Conservation (phyloP, 2,329 filamentous ascomycete species). For the Fusarium dimerum region DNA sequence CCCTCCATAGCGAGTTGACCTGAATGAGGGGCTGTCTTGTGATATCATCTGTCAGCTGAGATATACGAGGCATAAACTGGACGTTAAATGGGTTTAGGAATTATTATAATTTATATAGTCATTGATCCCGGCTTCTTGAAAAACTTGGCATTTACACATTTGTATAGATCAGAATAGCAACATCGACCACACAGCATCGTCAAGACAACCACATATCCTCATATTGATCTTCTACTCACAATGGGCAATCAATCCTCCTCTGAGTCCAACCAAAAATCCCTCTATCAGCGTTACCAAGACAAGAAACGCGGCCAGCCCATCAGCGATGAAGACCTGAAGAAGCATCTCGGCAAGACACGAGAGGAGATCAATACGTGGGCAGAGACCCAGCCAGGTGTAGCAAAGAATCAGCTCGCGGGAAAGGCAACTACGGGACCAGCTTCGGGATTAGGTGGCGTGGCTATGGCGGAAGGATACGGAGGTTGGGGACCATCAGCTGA, state of each 20-base stretch:
- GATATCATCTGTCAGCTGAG: too few species aligned
- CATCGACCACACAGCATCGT: too few species aligned
- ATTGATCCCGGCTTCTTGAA: too few species aligned
- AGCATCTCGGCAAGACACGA: conserved; percentile 43
- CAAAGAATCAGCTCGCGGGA: conserved; percentile 41
- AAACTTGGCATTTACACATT: too few species aligned
- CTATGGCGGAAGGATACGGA: conserved; percentile 32
- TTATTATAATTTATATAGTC: too few species aligned
- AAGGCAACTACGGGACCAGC: conserved; percentile 32
- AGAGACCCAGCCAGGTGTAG: conserved; percentile 41
- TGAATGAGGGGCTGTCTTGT: too few species aligned
- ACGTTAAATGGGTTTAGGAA: too few species aligned
- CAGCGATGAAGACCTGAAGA: conserved; percentile 41
- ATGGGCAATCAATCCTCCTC: conserved; percentile 14
- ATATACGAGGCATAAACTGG: too few species aligned
- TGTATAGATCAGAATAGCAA: too few species aligned
- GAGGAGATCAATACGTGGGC: conserved; percentile 39
- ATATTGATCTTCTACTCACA: background rate
- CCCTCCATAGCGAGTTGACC: too few species aligned
- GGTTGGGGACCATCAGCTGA: conserved; percentile 37
- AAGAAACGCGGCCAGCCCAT: conserved; percentile 33
- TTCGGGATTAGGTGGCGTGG: conserved; percentile 33
- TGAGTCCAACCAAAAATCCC: conserved; percentile 22
- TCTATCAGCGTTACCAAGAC: conserved; percentile 36
- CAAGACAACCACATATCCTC: too few species aligned